phyloP scores from a whole-genome alignment of 352 stramenopile species.

The Phytophthora ohioensis region DNA sequence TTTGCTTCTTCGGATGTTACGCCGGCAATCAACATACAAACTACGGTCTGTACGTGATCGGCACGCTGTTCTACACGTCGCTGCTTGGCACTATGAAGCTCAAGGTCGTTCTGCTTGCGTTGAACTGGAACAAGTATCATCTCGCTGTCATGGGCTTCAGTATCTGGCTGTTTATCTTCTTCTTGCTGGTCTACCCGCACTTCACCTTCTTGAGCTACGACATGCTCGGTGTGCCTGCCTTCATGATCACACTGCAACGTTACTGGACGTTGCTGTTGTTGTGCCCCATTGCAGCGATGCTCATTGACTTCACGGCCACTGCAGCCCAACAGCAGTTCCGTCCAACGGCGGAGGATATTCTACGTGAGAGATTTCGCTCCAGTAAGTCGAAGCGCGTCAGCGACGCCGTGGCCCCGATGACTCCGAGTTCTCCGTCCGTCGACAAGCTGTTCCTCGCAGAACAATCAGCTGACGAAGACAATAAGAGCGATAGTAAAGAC shows the following conservation, averaged over 20 bases:
- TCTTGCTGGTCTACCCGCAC: slow-evolving; percentile 67
- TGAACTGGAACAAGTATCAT: slow-evolving; percentile 77
- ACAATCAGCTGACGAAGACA: slow-evolving; percentile 24
- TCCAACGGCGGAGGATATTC: slow-evolving; percentile 64
- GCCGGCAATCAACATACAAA: slow-evolving; percentile 35
- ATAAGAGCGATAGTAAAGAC: slow-evolving; percentile 13
- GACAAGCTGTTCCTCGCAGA: slow-evolving; percentile 42
- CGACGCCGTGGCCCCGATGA: slow-evolving; percentile 30
- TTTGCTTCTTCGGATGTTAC: slow-evolving; percentile 67
- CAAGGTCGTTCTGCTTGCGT: slow-evolving; percentile 71
- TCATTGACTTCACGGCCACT: slow-evolving; percentile 52
- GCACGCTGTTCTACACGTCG: slow-evolving; percentile 74
- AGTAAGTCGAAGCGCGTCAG: slow-evolving; percentile 29
- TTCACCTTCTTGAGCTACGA: slow-evolving; percentile 79
- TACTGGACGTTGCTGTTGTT: slow-evolving; percentile 72
- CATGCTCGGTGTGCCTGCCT: slow-evolving; percentile 61
- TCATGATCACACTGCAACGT: slow-evolving; percentile 51
- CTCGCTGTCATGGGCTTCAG: slow-evolving; percentile 61
- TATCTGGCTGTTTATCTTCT: slow-evolving; percentile 67
- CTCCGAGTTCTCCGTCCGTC: slow-evolving; percentile 11
- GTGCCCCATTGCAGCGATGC: slow-evolving; percentile 52
- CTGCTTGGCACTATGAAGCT: slow-evolving; percentile 76
- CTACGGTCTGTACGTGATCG: slow-evolving; percentile 56
- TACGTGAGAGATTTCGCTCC: slow-evolving; percentile 55
- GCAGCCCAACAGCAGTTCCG: slow-evolving; percentile 59